Evolutionary conservation across 768 basidiomycete genomes (phyloP).

Genomic region (Agaricus sinodeliciosus): DNA sequence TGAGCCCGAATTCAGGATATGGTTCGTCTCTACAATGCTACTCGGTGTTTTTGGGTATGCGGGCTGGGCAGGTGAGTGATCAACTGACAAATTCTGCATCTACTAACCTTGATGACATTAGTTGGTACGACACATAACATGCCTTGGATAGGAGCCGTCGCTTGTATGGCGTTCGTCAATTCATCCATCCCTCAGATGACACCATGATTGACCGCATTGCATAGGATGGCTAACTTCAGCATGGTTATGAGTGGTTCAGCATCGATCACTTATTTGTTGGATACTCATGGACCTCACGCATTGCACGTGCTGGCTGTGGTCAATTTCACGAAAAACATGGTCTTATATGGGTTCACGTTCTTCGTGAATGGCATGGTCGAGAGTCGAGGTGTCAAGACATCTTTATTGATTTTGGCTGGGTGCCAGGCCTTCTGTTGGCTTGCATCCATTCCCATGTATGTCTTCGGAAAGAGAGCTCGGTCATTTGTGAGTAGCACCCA

Average conservation of each 20-base stretch:
- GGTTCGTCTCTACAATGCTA: slow-evolving; percentile 35
- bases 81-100: not conserved
- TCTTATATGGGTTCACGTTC: slow-evolving; percentile 38
- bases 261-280: slow-evolving; percentile 38
- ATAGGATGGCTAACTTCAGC: slow-evolving; percentile 36
- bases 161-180: slow-evolving; percentile 25
- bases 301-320: slow-evolving; percentile 34
- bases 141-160: slow-evolving; percentile 40
- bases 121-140: slow-evolving; percentile 32
- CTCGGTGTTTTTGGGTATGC: slow-evolving; percentile 39
- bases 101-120: slow-evolving; percentile 4
- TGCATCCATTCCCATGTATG: slow-evolving; percentile 36
- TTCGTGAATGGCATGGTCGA: slow-evolving; percentile 37
- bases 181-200: not conserved
- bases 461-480: slow-evolving; percentile 35
- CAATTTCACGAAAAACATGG: slow-evolving; percentile 39
- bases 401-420: slow-evolving; percentile 31
- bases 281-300: slow-evolving; percentile 35
- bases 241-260: slow-evolving; percentile 36
- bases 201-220: not conserved
- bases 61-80: slow-evolving; percentile 31
- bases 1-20: slow-evolving; percentile 39
- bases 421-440: slow-evolving; percentile 35
- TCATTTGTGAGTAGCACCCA: slow-evolving; percentile 28
- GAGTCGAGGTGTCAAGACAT: slow-evolving; percentile 29